Evolutionary conservation across 768 basidiomycete genomes (phyloP).

Genomic region (Termitomyces sp.): DNA sequence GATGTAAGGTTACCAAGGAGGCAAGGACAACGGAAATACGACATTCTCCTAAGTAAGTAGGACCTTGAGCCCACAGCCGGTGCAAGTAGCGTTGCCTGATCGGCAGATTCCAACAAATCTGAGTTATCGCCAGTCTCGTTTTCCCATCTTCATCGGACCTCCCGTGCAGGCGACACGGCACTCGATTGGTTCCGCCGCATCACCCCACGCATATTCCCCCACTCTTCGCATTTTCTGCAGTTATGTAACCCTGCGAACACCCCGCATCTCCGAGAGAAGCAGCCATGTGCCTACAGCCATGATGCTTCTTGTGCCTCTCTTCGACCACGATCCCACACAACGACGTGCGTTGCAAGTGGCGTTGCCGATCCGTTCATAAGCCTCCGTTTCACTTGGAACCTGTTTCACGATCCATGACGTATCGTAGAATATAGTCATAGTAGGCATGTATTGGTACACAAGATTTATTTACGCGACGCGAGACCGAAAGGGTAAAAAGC

Average conservation of each 20-base stretch:
- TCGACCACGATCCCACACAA: background rate
- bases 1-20: constrained; percentile 46
- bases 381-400: constrained; percentile 14
- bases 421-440: background rate
- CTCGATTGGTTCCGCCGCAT: constrained; percentile 24
- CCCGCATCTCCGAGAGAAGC: constrained; percentile 6
- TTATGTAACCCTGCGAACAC: constrained; percentile 11
- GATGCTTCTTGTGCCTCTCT: constrained; percentile 19
- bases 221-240: background rate
- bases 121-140: constrained; percentile 6
- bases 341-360: constrained; percentile 15
- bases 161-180: constrained; percentile 30
- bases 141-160: constrained; percentile 35
- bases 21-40: constrained; percentile 22
- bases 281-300: constrained; percentile 18
- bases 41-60: constrained; percentile 26
- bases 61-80: constrained; percentile 16
- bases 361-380: constrained; percentile 16
- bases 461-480: background rate
- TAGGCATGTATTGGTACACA: background rate
- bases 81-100: constrained; percentile 22
- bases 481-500: too few species aligned
- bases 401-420: constrained; percentile 7
- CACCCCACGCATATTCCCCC: constrained; percentile 8
- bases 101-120: constrained; percentile 29